These are phyloP conservation scores for Epichloe aotearoae DNA, from an alignment of 2,329 filamentous ascomycete genomes.

Conservation along the genomic window DNA sequence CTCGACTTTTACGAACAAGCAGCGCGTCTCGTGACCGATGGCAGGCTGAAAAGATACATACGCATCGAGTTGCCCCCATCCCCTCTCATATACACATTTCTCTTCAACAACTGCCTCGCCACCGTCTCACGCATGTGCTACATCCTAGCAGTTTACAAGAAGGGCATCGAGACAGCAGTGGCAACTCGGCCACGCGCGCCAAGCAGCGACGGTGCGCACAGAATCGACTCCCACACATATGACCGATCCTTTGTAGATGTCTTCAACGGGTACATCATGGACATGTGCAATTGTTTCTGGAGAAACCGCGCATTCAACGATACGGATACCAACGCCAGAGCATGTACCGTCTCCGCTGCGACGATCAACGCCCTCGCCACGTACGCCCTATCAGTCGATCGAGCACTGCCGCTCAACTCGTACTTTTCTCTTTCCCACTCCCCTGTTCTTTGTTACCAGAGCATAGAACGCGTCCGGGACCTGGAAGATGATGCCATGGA, in stretches of 20 bases:
- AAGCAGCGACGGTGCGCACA: conserved; percentile 10
- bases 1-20: conserved; percentile 58
- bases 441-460: conserved; percentile 41
- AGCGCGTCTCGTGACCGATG: conserved; percentile 41
- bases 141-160: conserved; percentile 60
- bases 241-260: conserved; percentile 47
- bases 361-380: conserved; percentile 31
- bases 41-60: conserved; percentile 36
- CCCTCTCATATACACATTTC: conserved; percentile 54
- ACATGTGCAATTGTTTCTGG: conserved; percentile 77
- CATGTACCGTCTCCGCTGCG: conserved; percentile 33
- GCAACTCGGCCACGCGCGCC: conserved; percentile 17
- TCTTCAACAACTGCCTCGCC: conserved; percentile 51
- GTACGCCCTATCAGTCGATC: conserved; percentile 37
- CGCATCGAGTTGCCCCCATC: conserved; percentile 56
- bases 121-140: conserved; percentile 56
- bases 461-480: conserved; percentile 40
- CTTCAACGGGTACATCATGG: conserved; percentile 79
- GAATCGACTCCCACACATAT: conserved; percentile 30
- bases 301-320: conserved; percentile 56
- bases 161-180: conserved; percentile 55
- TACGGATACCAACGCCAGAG: conserved; percentile 48
- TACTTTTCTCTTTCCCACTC: conserved; percentile 48
- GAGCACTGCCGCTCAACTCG: conserved; percentile 29
- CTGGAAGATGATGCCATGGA: conserved; percentile 43